Evolutionary conservation across 1,284 basidiomycete species (phyloP), one percentile per base, ranked within the genome.

Genomic region (Psilocybe mexicana): DNA sequence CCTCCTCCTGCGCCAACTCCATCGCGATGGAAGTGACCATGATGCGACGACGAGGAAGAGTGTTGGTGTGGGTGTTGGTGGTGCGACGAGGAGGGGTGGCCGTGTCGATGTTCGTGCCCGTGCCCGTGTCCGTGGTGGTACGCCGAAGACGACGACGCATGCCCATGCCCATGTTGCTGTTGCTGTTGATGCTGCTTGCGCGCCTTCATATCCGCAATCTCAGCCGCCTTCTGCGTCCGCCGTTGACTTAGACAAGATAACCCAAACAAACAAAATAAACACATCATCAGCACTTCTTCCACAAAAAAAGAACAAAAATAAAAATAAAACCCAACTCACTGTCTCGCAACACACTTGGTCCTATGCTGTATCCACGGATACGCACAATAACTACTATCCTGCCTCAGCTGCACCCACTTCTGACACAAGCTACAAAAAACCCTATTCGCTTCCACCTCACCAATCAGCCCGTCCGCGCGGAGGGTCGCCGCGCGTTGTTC

Each of bases 311-410:
- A 65, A 88, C 86, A 25, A 12, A 30, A 46, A 46, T 43, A 54
- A 58, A 6, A 55, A 54, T 53, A 52, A 60, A 33, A 47, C 43
- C 43, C 23, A 33, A 84, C 86, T 66, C 66, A 90, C 88, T 84
- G 79, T 67, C 85, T 73, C 30, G 82, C 79, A 43, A 88, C 66
- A 72, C 88, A 90, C 69, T 89, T 90, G 43, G 76, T 80, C n/a
- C 85, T 79, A 68, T 90, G 88, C 70, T 89, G 87, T 55, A 83
- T 67, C 88, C 88, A 90, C 25, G 88, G 88, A 69, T 90, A 88
- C 49, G 87, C 86, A 62, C 88, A 90, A 68, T 85, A 90, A n/a
- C 74, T 75, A 46, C 82, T 83, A 64, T 90, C 88, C 68, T 90
- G 87, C 48, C 88, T 72, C 28, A 90, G 76, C 68, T 89, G 88